Base-by-base conservation (phyloP, 371 early-diverging fungal genomes). In the Lichtheimia ramosa region DNA sequence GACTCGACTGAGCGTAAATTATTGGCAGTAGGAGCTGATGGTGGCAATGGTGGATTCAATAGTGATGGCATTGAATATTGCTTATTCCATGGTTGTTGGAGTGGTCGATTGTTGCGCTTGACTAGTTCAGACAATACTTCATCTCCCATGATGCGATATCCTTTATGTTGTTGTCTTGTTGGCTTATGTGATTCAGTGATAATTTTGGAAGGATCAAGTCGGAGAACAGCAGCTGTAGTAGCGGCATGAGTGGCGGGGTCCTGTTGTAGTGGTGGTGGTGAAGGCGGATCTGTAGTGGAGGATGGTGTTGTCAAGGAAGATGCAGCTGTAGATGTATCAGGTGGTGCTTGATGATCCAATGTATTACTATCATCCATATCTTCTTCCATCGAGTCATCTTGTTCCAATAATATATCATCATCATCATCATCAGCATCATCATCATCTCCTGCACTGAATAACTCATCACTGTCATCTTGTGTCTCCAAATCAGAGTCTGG, bases 401-500 rank as follows among this genome's bases (percentile, higher is more conserved):
- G 34, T 34, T 51, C 50, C 42, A 41, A n/a, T 3, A 21, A 12
- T 48, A 18, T 7, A 6, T 13, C 0, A 21, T 18, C 48, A 12
- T 48, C 48, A 21, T 48, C 48, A 12, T 46, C 46, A 46, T 61
- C 60, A 28, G 43, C 54, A 16, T 62, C 56, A 6, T 54, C n/a
- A 20, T 57, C 27, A 21, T 51, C 20, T 20, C 43, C 54, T 1
- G 55, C 50, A 13, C 28, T 48, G 18, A 64, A 58, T 2, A 53
- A 1, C 15, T 58, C 58, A 39, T 48, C 40, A 21, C 16, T 27
- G 0, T 60, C 55, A 27, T 53, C 65, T 25, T 41, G n/a, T 14
- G 53, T 48, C 14, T 56, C 56, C 5, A 53, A 46, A 15, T 43
- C 65, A 1, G 61, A 56, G 16, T 61, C 61, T 2, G 59, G 48